Conservation (phyloP, 345 rosid genomes). For the Syzygium oleosum region DNA sequence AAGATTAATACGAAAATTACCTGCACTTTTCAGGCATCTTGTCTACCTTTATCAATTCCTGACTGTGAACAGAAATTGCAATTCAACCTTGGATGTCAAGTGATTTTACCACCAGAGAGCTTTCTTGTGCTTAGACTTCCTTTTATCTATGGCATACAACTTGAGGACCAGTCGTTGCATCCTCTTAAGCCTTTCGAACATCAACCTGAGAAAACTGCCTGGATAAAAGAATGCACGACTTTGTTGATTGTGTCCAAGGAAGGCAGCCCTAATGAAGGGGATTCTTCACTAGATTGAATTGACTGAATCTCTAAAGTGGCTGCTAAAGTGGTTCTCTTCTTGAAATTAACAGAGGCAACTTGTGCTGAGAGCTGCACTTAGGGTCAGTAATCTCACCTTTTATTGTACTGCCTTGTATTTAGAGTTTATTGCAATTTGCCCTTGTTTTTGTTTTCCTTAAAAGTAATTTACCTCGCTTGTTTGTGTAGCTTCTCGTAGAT, state of each 20-base stretch:
- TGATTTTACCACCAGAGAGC: conserved; percentile 77
- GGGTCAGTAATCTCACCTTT: background rate
- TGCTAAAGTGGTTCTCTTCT: conserved; percentile 2
- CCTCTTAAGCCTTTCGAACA: conserved; percentile 52
- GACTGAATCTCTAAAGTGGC: background rate
- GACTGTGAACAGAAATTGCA: conserved; percentile 44
- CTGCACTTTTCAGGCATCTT: conserved; percentile 42
- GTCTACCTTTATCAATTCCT: conserved; percentile 40
- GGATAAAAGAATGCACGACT: conserved; percentile 57
- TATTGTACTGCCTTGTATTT: background rate
- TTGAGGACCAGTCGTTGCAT: conserved; percentile 38
- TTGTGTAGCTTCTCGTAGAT: background rate
- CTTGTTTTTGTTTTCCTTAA: background rate
- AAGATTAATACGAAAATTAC: background rate
- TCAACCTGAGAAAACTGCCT: conserved; percentile 73
- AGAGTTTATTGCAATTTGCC: background rate
- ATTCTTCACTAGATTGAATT: conserved; percentile 8
- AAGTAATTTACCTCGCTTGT: background rate
- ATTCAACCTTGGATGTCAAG: conserved; percentile 59
- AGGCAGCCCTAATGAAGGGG: conserved; percentile 16
- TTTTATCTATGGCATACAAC: conserved; percentile 64
- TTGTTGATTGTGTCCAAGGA: conserved; percentile 56
- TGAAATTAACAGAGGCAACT: conserved; percentile 9
- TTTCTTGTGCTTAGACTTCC: conserved; percentile 68
- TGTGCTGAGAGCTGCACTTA: background rate